Evolutionary conservation across 2,329 filamentous ascomycete species (phyloP), one percentile per base, ranked within the genome.

Genomic region (Neonectria punicea): DNA sequence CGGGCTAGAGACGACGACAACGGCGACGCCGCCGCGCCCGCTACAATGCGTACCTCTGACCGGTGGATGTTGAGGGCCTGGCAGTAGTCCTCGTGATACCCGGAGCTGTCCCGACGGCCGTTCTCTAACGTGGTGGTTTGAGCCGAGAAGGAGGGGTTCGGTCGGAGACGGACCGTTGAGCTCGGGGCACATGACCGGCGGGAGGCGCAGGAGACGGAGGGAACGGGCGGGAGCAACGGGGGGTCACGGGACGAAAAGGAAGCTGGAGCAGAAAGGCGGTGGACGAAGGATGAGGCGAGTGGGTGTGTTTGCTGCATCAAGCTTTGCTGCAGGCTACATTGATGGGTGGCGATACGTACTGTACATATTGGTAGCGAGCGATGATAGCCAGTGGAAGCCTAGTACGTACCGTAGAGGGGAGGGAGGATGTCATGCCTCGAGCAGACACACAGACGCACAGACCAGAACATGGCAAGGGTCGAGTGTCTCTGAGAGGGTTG

Each of bases 111-210:
- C 30, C 30, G 49, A 51, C 10, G 30, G 47, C 30, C 28, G 25
- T 30, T 34, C 16, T 51, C 49, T 2, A 20, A 18, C 30, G 2
- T 13, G 10, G 28, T 13, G 46, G 61, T 11, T 65, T 30, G 46
- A 67, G 49, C 36, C 36, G 36, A 59, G 53, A 58, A 57, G 57
- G 55, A 53, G 28, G 49, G 47, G 28, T 34, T 20, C 16, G n/a
- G 34, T 56, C 43, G 44, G 47, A n/a, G 63, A 49, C 50, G 53
- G 61, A 58, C 34, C 54, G 43, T 51, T 55, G 44, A 64, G 55
- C 50, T 55, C 20, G 57, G 58, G 58, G 68, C 70, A 73, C 65
- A 73, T 71, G 69, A 71, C 56, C 62, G 49, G 53, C 65, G 60
- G 16, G 61, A 58, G 68, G 68, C 67, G 62, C 65, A 65, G 68